Conservation (phyloP, 106 monocot genomes). For the Iris macrosiphon region DNA sequence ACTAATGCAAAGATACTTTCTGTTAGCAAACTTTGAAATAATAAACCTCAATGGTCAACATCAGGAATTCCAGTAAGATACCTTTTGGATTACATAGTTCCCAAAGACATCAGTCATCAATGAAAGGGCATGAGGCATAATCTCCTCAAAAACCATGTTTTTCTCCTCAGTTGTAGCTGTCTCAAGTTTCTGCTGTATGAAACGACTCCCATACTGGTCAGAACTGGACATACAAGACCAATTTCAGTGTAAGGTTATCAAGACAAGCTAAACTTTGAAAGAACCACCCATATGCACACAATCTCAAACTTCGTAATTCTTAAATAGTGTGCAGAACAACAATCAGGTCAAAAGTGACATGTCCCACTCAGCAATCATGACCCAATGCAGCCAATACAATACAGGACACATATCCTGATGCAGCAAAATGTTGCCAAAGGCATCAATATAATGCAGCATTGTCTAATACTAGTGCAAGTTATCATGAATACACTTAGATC, state of each 20-base stretch:
- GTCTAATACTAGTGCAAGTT: neutral
- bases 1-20: slow-evolving; percentile 18
- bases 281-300: neutral
- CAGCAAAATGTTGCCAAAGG: neutral
- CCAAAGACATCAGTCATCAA: slow-evolving; percentile 95
- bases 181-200: slow-evolving; percentile 89
- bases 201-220: slow-evolving; percentile 85
- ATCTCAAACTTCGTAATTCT: neutral
- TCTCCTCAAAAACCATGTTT: slow-evolving; percentile 73
- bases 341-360: neutral
- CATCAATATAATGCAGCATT: neutral
- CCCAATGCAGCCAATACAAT: neutral
- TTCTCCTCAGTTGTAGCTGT: slow-evolving; percentile 68
- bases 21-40: neutral
- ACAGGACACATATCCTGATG: neutral
- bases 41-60: slow-evolving; percentile 2
- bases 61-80: slow-evolving; percentile 8
- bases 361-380: neutral
- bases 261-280: too few relatives aligned
- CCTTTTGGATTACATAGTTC: slow-evolving; percentile 91
- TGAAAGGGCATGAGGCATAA: slow-evolving; percentile 66
- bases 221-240: slow-evolving; percentile 37
- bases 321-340: neutral
- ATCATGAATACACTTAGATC: neutral
- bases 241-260: too few relatives aligned